Evolutionary conservation across 441 rosid genomes (phyloP).

Genomic region (Macaranga tanarius): DNA sequence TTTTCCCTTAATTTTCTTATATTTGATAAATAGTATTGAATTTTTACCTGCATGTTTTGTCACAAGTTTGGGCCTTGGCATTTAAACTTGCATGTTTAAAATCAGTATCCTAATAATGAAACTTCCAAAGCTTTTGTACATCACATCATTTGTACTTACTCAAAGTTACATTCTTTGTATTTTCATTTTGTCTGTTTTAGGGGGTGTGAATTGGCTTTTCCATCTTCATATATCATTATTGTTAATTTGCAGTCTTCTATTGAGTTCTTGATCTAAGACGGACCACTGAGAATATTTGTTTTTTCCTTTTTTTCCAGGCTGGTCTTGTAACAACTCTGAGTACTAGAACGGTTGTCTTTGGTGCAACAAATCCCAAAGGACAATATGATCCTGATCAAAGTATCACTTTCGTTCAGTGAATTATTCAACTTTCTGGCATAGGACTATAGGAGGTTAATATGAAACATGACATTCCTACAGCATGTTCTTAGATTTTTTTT

Average conservation of each 20-base stretch:
- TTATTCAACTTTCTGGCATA: background rate
- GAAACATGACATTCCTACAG: background rate
- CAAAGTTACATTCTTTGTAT: too few relatives aligned
- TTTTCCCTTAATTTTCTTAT: constrained; percentile 1
- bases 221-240: background rate
- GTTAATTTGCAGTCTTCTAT: constrained; percentile 3
- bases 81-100: constrained; percentile 10
- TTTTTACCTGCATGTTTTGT: background rate
- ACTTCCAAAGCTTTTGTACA: background rate
- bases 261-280: constrained; percentile 17
- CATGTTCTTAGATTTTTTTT: background rate
- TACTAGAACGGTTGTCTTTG: constrained; percentile 86
- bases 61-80: background rate
- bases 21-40: background rate
- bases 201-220: background rate
- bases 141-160: background rate
- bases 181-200: background rate
- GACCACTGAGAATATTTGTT: background rate
- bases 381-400: constrained; percentile 95
- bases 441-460: constrained; percentile 6
- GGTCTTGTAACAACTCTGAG: constrained; percentile 94
- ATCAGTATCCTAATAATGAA: too few relatives aligned
- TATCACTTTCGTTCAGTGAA: constrained; percentile 44
- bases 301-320: constrained; percentile 52
- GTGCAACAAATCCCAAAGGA: constrained; percentile 99